Conservation (phyloP, 352 stramenopile genomes). For the Globisporangium emineosum region DNA sequence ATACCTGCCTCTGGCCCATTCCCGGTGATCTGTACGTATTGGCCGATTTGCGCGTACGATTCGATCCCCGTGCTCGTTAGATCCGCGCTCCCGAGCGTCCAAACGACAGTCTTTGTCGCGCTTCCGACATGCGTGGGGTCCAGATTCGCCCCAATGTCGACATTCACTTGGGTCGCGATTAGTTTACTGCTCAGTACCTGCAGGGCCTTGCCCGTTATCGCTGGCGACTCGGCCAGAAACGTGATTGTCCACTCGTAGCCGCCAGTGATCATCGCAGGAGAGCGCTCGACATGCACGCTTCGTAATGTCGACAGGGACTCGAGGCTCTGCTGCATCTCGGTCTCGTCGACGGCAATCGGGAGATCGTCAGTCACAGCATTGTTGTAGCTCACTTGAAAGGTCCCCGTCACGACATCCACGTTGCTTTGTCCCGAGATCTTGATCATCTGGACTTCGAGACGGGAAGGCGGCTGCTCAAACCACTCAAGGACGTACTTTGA, state of each 20-base stretch:
- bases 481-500: conserved; percentile 75
- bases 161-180: conserved; percentile 22
- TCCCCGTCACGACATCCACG: conserved; percentile 56
- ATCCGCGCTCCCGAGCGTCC: conserved; percentile 25
- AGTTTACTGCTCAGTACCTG: conserved; percentile 39
- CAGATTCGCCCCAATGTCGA: conserved; percentile 40
- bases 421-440: conserved; percentile 48
- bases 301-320: conserved; percentile 53
- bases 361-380: conserved; percentile 48
- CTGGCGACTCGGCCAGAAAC: conserved; percentile 58
- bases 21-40: conserved; percentile 51
- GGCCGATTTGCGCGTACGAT: conserved; percentile 34
- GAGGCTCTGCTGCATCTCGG: conserved; percentile 60
- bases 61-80: conserved; percentile 41
- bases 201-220: conserved; percentile 37
- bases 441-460: conserved; percentile 65
- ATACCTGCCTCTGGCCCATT: conserved; percentile 32
- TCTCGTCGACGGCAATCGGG: conserved; percentile 47
- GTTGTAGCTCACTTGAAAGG: conserved; percentile 68
- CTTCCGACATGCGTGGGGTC: conserved; percentile 48
- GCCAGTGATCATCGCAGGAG: conserved; percentile 23
- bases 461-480: conserved; percentile 42
- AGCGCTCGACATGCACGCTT: conserved; percentile 78
- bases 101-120: conserved; percentile 26
- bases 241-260: conserved; percentile 81